Base-by-base conservation (phyloP, 2,329 filamentous ascomycete genomes). In the Pezicula neosporulosa region DNA sequence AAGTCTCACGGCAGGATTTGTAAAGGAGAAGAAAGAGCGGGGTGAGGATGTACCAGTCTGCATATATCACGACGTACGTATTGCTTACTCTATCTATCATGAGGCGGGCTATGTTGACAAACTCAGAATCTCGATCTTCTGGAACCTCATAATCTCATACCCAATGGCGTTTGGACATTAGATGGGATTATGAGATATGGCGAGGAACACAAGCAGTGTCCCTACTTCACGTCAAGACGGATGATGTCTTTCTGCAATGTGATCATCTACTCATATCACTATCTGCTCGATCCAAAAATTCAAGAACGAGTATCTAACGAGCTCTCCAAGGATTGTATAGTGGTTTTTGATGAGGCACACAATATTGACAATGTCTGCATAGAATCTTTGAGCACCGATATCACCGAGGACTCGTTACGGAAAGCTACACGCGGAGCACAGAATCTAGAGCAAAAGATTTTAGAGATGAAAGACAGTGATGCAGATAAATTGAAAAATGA, bases 221-320 rank as follows among this genome's bases (percentile, higher is more conserved):
- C 94, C 0, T 99, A 99, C 68, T 99, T 99, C 63, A 97, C 93
- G 13, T 89, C 90, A 13, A 81, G 94, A 52, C 85, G 94, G 57
- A 99, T 99, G 94, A 97, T 99, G 93, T 87, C 94, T 63, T 97
- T 92, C 66, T 99, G 94, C 79, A 97, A 99, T 68, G 91, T 99
- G 66, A 97, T 99, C 65, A 99, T 99, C 60, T 99, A 99, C 73
- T 99, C 94, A 0, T 99, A 99, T 66, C 94, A 99, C 70, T 99
- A 99, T 66, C 82, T 99, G 3, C 82, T 99, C 15, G 95, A 99
- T 63, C 94, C 94, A 3, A 99, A 99, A 68, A 99, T 99, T 10
- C 30, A 30, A 38, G 93, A 97, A 67, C 72, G 93, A 52, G 92
- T 97, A 2, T 97, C 94, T 0, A 91, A 88, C 68, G 94, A 99